Evolutionary conservation across 495 filamentous ascomycete genomes (phyloP).

Genomic region (Lepraria neglecta): DNA sequence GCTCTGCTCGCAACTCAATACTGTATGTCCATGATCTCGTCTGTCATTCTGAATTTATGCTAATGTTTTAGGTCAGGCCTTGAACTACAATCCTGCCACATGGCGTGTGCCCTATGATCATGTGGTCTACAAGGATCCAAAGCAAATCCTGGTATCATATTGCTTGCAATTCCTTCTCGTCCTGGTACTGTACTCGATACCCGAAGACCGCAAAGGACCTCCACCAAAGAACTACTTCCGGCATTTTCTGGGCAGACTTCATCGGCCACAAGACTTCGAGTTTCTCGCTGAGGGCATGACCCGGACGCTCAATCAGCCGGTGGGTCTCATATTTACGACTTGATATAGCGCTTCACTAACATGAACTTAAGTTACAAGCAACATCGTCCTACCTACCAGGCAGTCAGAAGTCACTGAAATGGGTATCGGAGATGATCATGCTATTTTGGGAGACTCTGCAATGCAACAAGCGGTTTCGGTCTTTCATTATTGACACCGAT

Average conservation of each 20-base stretch:
- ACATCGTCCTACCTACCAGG: slow-evolving; percentile 85
- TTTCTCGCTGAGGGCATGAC: slow-evolving; percentile 96
- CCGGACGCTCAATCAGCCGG: slow-evolving; percentile 82
- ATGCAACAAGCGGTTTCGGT: slow-evolving; percentile 95
- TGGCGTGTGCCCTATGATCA: slow-evolving; percentile 96
- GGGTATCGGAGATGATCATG: slow-evolving; percentile 94
- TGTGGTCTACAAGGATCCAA: slow-evolving; percentile 88
- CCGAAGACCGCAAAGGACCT: slow-evolving; percentile 57
- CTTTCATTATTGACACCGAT: slow-evolving; percentile 95
- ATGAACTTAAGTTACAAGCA: slow-evolving; percentile 53
- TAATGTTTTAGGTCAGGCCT: slow-evolving; percentile 32
- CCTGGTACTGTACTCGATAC: slow-evolving; percentile 83
- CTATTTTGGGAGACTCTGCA: slow-evolving; percentile 97
- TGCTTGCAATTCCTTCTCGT: slow-evolving; percentile 86
- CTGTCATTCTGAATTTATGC: background rate
- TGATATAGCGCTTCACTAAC: background rate
- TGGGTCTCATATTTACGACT: background rate
- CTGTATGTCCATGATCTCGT: slow-evolving; percentile 37
- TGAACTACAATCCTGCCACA: slow-evolving; percentile 93
- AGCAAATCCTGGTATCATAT: slow-evolving; percentile 85
- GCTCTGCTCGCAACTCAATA: slow-evolving; percentile 90
- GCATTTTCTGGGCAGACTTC: slow-evolving; percentile 83
- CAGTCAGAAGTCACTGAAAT: slow-evolving; percentile 71
- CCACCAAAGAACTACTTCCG: slow-evolving; percentile 85
- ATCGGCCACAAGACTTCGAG: slow-evolving; percentile 94